Conservation (phyloP, 208 protist genomes). For the Acanthamoeba triangularis region DNA sequence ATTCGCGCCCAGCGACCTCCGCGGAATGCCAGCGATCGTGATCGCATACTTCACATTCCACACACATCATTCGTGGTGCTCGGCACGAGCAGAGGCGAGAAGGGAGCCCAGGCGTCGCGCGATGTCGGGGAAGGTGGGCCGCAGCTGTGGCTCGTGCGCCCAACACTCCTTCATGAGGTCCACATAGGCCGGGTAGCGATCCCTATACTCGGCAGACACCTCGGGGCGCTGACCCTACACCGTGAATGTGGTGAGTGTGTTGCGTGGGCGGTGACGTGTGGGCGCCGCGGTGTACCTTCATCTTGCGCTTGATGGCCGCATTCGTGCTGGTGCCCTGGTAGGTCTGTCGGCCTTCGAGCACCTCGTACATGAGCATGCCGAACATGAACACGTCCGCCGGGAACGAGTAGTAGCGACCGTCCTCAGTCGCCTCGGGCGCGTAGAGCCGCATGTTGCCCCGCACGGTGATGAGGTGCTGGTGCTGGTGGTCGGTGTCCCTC, state of each 20-base stretch:
- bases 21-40: too few relatives aligned
- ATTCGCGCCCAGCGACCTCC: too few relatives aligned
- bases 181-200: slow-evolving; percentile 1
- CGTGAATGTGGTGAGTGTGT: neutral
- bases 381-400: slow-evolving; percentile 75
- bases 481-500: neutral
- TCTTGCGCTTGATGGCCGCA: slow-evolving; percentile 50
- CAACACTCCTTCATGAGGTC: slow-evolving; percentile 67
- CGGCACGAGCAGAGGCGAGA: too few relatives aligned
- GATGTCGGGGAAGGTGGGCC: slow-evolving; percentile 43
- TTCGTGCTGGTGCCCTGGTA: neutral
- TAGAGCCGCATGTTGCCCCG: slow-evolving; percentile 72
- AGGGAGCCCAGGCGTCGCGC: neutral
- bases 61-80: too few relatives aligned
- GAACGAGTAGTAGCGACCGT: neutral
- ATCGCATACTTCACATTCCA: neutral
- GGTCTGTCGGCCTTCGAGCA: slow-evolving; percentile 53
- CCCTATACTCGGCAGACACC: neutral
- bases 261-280: too few relatives aligned
- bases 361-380: slow-evolving; percentile 74
- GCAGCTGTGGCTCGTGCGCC: slow-evolving; percentile 15
- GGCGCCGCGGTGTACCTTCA: slow-evolving; percentile 2
- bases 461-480: slow-evolving; percentile 41
- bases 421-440: slow-evolving; percentile 39
- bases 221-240: neutral